Base-by-base conservation (phyloP, 177 flowering plant species). In the Vitis hybrid region DNA sequence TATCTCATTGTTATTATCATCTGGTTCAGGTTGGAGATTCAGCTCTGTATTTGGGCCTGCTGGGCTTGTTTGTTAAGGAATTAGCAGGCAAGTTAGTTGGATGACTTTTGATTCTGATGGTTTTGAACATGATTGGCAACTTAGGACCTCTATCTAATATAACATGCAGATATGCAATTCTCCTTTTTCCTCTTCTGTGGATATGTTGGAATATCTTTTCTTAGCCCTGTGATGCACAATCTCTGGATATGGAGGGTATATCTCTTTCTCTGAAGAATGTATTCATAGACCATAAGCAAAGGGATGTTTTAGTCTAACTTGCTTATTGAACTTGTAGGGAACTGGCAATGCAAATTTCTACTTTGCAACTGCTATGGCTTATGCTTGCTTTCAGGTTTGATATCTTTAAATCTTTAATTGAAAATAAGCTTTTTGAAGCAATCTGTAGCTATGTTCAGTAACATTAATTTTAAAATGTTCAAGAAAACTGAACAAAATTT, bases 171-270 rank as follows among this genome's bases (percentile, higher is more conserved):
- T 51, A 88, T 93, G 97, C 77, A 85, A 16, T 93, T 88, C 78
- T 90, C 97, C 52, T 91, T 93, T 84, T 89, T 93, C 82, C 91
- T 93, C 67, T 87, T 93, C 73, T 90, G 91, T 68, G 99, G 95
- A 70, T 95, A 89, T 76, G 72, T 87, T 70, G 99, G 99, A 62
- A 88, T 91, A 62, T 83, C 84, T 21, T 93, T 95, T 51, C 94
- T 95, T 48, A 95, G 98, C 81, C 96, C 99, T 73, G 91, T 93
- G 67, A 95, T 93, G 99, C 99, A 95, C 87, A 93, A 95, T 64
- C 82, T 95, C 6, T 93, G 98, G 99, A 91, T 95, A 76, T 95
- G 98, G 99, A 91, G 99, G 94, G 99, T 95, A 83, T 69, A 78
- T 70, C 69, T 70, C 75, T 35, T 35, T 67, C 49, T 69, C 70